Evolutionary conservation across 768 basidiomycete species (phyloP), one percentile per base, ranked within the genome.

Genomic region (Pholiota microspora): DNA sequence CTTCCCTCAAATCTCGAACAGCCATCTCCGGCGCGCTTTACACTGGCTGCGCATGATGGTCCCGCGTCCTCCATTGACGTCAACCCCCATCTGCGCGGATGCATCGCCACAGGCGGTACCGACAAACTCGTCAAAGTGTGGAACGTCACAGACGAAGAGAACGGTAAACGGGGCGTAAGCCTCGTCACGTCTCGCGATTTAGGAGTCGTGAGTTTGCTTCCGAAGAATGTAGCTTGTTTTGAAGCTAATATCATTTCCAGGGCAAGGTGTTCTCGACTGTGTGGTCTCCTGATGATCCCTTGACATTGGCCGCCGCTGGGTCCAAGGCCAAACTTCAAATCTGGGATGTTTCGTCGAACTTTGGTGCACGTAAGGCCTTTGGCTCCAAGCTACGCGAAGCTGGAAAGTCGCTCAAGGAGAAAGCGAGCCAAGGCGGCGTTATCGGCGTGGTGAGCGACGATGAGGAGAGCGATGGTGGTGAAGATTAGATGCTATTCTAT

Each of bases 91-190:
- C 79, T 98, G 35, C 85, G 83, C 51, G 97, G 97, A 1, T 95
- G 92, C 69, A 76, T 99, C 61, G 92, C 82, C 15, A 98, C 97
- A 0, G 97, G 96, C 16, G 97, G 97, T 2, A 86, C 88, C 16
- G 97, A 98, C 77, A 97, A 95, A 67, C 74, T 92, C 29, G 92
- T 97, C 67, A 98, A 98, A 70, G 78, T 98, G 3, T 99, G 97
- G 97, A 98, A 98, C 65, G 76, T 96, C 45, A 76, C 73, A 38
- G 88, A 89, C 56, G 84, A 84, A 44, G 77, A 77, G 31, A 76
- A 76, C 15, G 76, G 74, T 6, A 85, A 80, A 25, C 77, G 83
- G 31, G 82, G 82, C 51, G 90, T 96, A 65, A 90, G 86, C 67
- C 76, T 96, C 59, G 92, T 94, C 15, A 86, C 86, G 2, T 89